Evolutionary conservation across 345 rosid genomes (phyloP), one percentile per base, ranked within the genome.

Genomic region (Lepidium didymum): DNA sequence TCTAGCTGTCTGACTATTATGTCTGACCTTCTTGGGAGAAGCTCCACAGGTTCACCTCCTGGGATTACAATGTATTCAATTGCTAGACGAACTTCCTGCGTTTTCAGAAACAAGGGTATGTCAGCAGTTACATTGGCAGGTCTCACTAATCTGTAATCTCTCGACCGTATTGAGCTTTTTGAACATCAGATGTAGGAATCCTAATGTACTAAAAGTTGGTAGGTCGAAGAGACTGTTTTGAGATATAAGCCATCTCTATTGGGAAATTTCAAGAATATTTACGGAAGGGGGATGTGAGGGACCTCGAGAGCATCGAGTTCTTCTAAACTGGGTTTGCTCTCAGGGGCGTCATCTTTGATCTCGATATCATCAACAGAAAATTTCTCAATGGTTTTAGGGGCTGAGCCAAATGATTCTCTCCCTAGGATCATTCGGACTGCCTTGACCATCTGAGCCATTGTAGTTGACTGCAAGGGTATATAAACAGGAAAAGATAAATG

Each of bases 301-400:
- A 88, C 98, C 98, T 93, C 98, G 57, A 94, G 79, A 47, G 99
- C 99, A 81, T 94, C 97, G 4, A 94, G 88, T 82, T 94, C 99
- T 85, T 94, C 99, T 44, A 94, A 75, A 63, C 92, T 84, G 7
- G 97, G 97, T 74, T 87, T 88, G 75, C 84, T 76, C 76, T 82
- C 80, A 1, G 97, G 97, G n/a, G 94, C 85, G 77, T 90, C 98
- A 54, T 83, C 95, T 75, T 84, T 85, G 55, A 90, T 82, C 79
- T 88, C 91, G n/a, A 90, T 81, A 74, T 86, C 92, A 13, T 50
- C 62, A 68, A 69, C 23, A 42, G 85, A 72, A 52, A 38, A 69
- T 78, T 74, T 75, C 63, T 21, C 42, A 14, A 81, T 71, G 60
- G 52, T 65, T 76, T 78, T 79, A 50, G 72, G 52, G 25, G 67